Percentiles rank a stretch among this genome's conserved stretches.
These are phyloP conservation scores for Acmispon strigosus DNA, from an alignment of 306 rosid species.

Conservation along the genomic window DNA sequence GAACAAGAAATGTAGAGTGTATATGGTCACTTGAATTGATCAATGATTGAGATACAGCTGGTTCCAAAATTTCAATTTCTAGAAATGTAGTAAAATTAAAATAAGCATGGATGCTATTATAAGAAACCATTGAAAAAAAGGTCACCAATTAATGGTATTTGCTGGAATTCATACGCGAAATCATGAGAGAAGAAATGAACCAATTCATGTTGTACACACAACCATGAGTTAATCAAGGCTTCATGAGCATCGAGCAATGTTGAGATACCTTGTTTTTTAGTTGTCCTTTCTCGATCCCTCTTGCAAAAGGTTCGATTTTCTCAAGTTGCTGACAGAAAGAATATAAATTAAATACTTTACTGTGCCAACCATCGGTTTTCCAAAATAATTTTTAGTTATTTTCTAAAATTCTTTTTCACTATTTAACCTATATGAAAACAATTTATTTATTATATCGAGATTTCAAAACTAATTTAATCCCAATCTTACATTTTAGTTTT, in stretches of 20 bases:
- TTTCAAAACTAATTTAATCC: too few species aligned
- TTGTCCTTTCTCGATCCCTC: not conserved
- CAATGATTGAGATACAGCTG: not conserved
- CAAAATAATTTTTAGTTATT: too few species aligned
- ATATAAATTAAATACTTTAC: not conserved
- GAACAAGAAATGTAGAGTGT: not conserved
- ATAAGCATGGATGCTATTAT: not conserved
- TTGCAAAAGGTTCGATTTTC: not conserved
- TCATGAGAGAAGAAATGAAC: not conserved
- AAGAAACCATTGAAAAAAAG: not conserved
- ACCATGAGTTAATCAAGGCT: not conserved
- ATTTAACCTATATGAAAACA: too few species aligned
- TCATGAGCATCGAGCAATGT: constrained; percentile 5
- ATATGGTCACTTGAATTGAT: not conserved
- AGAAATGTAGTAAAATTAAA: not conserved
- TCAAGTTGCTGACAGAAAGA: not conserved
- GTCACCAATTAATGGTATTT: not conserved
- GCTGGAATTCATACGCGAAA: not conserved
- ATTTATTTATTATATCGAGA: too few species aligned
- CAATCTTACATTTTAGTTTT: too few species aligned
- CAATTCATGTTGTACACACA: not conserved
- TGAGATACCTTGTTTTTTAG: not conserved
- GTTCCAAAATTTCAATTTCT: not conserved
- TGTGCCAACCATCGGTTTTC: not conserved
- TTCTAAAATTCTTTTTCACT: too few species aligned